Conservation (phyloP, 768 basidiomycete species). For the Tulasnella sp. region DNA sequence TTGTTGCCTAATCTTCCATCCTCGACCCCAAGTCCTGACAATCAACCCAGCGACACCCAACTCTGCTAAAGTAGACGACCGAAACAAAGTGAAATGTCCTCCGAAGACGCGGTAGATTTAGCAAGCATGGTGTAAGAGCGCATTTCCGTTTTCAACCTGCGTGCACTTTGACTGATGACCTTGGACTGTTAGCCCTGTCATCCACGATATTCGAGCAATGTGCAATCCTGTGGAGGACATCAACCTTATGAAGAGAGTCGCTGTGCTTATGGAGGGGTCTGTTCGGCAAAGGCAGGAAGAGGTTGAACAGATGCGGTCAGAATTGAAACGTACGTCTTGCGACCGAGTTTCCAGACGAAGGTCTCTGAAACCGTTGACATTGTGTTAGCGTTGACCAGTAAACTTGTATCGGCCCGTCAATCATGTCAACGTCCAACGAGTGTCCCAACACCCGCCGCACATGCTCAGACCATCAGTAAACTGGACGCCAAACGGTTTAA, state of each 20-base stretch:
- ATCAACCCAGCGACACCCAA: not conserved
- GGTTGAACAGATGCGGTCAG: slow-evolving; percentile 19
- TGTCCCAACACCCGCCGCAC: slow-evolving; percentile 22
- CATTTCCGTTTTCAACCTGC: not conserved
- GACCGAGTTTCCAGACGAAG: not conserved
- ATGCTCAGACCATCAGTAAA: slow-evolving; percentile 27
- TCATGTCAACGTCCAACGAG: slow-evolving; percentile 26
- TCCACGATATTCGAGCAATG: slow-evolving; percentile 15
- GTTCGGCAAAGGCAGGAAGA: slow-evolving; percentile 12
- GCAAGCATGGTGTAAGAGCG: not conserved
- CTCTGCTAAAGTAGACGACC: not conserved
- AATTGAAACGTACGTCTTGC: slow-evolving; percentile 12
- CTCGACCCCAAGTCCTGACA: not conserved
- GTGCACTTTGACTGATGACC: not conserved
- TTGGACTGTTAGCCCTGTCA: not conserved
- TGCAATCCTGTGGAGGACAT: slow-evolving; percentile 23
- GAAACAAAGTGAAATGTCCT: not conserved
- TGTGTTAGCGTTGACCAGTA: slow-evolving; percentile 14
- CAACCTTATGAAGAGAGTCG: slow-evolving; percentile 12
- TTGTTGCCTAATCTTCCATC: not conserved
- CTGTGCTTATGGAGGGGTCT: slow-evolving; percentile 13
- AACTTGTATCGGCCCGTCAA: slow-evolving; percentile 24
- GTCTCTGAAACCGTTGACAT: not conserved
- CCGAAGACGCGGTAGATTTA: not conserved
- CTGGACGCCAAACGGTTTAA: slow-evolving; percentile 28